These are phyloP conservation scores for Fomitopsis schrenkii DNA, from an alignment of 1,284 basidiomycete species.

Conservation along the genomic window DNA sequence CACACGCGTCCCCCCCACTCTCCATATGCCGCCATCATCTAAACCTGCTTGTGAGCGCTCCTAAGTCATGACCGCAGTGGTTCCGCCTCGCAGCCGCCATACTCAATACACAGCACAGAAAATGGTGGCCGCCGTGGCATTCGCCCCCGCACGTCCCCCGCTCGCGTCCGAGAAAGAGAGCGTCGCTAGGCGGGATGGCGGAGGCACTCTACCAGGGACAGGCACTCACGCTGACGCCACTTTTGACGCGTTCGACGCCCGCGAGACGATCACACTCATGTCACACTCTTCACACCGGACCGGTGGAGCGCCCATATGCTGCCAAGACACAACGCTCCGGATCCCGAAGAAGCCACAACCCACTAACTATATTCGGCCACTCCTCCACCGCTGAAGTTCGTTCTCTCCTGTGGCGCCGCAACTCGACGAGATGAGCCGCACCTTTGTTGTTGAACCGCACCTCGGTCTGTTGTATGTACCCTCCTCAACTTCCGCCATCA, in stretches of 20 bases:
- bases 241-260: neutral
- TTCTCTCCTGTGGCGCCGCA: neutral
- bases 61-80: neutral
- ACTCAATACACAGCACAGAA: neutral
- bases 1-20: neutral
- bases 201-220: neutral
- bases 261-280: too few relatives aligned
- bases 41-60: neutral
- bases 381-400: neutral
- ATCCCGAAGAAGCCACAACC: neutral
- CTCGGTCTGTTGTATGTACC: too few relatives aligned
- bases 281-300: neutral
- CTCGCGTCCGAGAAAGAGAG: neutral
- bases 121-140: neutral
- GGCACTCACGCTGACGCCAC: neutral
- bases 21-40: constrained; percentile 1
- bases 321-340: neutral
- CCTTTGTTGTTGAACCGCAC: too few relatives aligned
- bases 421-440: too few relatives aligned
- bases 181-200: neutral
- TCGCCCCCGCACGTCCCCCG: neutral
- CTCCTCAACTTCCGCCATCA: too few relatives aligned
- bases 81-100: neutral
- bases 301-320: neutral
- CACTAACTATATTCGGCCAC: neutral